phyloP scores from a whole-genome alignment of 345 rosid genomes.

The Noccaea caerulescens region DNA sequence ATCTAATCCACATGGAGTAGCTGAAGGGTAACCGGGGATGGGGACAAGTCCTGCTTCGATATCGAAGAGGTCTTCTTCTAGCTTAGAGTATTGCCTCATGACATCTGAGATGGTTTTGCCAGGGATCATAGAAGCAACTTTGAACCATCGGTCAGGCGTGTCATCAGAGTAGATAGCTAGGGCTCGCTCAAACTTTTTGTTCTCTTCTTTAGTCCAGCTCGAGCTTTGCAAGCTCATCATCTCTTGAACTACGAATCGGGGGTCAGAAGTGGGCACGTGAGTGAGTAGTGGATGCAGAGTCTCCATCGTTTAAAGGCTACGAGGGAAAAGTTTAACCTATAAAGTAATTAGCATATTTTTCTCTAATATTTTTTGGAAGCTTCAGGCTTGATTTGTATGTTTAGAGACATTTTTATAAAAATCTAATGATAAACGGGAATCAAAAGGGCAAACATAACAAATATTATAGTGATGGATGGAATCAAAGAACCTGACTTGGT shows the following conservation, averaged over 20 bases:
- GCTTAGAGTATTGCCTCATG: slow-evolving; percentile 80
- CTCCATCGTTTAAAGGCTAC: slow-evolving; percentile 27
- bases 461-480: slow-evolving; percentile 21
- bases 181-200: slow-evolving; percentile 88
- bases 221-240: slow-evolving; percentile 40
- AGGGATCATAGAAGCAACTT: slow-evolving; percentile 87
- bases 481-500: slow-evolving; percentile 42
- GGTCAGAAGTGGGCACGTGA: slow-evolving; percentile 65
- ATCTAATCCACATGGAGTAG: slow-evolving; percentile 73
- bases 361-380: slow-evolving; percentile 12
- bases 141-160: slow-evolving; percentile 89
- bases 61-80: slow-evolving; percentile 92
- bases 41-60: slow-evolving; percentile 96
- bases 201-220: slow-evolving; percentile 92
- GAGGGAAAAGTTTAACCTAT: slow-evolving; percentile 17
- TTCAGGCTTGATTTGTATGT: slow-evolving; percentile 13
- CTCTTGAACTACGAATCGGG: slow-evolving; percentile 55
- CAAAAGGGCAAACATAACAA: neutral
- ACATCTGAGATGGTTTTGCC: slow-evolving; percentile 93
- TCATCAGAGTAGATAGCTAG: slow-evolving; percentile 77
- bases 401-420: slow-evolving; percentile 30
- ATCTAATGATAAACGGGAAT: slow-evolving; percentile 31
- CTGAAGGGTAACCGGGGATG: slow-evolving; percentile 67
- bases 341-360: neutral
- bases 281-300: slow-evolving; percentile 73